These are phyloP conservation scores for Moesziomyces globuligerus DNA, from an alignment of 1,284 basidiomycete genomes.

Conservation along the genomic window DNA sequence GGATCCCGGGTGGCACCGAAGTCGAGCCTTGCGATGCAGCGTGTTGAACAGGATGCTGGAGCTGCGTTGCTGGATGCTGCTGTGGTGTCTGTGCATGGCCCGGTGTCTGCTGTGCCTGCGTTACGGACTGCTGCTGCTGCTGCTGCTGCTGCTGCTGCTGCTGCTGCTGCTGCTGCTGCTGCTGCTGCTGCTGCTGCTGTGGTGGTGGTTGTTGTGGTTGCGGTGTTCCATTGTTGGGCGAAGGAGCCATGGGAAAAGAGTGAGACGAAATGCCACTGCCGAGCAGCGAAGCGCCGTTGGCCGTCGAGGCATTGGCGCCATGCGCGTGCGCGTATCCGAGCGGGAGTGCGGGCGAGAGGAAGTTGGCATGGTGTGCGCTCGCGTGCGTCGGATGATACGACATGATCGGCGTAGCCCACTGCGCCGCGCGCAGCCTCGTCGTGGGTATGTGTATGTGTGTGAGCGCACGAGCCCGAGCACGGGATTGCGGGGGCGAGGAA, in stretches of 20 bases:
- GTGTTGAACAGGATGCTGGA: too few relatives aligned
- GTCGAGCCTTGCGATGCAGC: not conserved
- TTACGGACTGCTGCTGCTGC: constrained; percentile 29
- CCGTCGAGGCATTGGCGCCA: constrained; percentile 16
- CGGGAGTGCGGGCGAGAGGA: constrained; percentile 25
- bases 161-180: constrained; percentile 15
- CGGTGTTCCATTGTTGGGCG: constrained; percentile 31
- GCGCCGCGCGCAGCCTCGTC: too few relatives aligned
- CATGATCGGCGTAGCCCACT: constrained; percentile 10
- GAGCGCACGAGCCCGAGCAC: too few relatives aligned
- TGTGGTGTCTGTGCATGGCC: constrained; percentile 21
- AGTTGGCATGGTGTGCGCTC: constrained; percentile 26
- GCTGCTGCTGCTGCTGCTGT: constrained; percentile 9
- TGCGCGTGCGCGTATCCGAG: constrained; percentile 34
- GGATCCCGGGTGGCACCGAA: constrained; percentile 33
- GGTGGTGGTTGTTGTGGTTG: constrained; percentile 15
- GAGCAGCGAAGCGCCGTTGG: constrained; percentile 24
- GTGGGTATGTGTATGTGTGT: too few relatives aligned
- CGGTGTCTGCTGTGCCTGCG: constrained; percentile 8
- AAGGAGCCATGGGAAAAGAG: constrained; percentile 44
- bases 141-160: constrained; percentile 22
- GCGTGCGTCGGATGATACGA: constrained; percentile 46
- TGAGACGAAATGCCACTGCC: constrained; percentile 34
- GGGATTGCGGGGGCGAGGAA: too few relatives aligned
- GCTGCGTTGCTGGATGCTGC: constrained; percentile 11